Evolutionary conservation across 2,329 filamentous ascomycete genomes (phyloP), one percentile per base, ranked within the genome.

Genomic region (Pseudocercospora musae): DNA sequence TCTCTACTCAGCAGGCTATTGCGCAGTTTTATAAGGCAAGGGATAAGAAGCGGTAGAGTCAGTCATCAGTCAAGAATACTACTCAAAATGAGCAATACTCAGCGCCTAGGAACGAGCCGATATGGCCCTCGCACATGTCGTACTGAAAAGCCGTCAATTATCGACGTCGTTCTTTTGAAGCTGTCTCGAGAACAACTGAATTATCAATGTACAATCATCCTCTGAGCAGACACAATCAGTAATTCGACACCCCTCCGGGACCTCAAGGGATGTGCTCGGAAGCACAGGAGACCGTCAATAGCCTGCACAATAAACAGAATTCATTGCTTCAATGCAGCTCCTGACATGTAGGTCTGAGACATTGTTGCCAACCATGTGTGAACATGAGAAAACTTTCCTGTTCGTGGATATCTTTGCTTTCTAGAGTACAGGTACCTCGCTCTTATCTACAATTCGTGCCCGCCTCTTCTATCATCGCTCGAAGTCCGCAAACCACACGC

Each of bases 401-500:
- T 49, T 11, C 29, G 50, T 60, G 50, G 29, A 53, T 55, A 60
- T 57, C 33, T 57, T 60, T 52, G 48, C 58, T 62, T 58, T 48
- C 62, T 62, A 60, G 63, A 62, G 59, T 66, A 64, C 63, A 62
- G 44, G 58, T 18, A 29, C 62, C 62, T 55, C 53, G 66, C 66
- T 68, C 66, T 64, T 68, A 66, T 68, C 57, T 68, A 66, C 63
- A 37, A 68, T 61, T 54, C 50, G 27, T 37, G 25, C 50, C 25
- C 21, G 29, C 44, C 27, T 57, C 27, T 31, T 62, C 55, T 60
- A 33, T 21, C 15, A 53, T 54, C 13, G 50, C 25, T 8, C 42
- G 52, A 46, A 46, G 18, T n/a, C 21, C 54, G 29, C 33, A 25
- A 25, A 42, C 23, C 25, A 23, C 29, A 44, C 53, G 31, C 58